These are phyloP conservation scores for Saccharata proteae DNA, from an alignment of 2,329 filamentous ascomycete species.

Conservation along the genomic window DNA sequence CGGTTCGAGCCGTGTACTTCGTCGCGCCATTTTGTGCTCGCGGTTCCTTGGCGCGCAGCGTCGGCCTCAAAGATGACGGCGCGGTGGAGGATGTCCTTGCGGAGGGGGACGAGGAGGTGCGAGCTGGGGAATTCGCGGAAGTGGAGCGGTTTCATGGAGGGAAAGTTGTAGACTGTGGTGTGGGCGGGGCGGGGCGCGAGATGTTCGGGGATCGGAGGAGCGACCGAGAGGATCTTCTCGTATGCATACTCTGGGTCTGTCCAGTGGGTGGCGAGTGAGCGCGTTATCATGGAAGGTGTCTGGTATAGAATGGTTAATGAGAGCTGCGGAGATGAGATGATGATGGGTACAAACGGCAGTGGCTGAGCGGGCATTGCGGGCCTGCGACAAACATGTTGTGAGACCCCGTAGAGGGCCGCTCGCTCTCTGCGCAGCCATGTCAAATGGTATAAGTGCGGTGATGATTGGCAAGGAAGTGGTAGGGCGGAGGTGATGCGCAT, in stretches of 20 bases:
- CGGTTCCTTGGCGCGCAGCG: constrained; percentile 74
- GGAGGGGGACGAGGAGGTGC: constrained; percentile 76
- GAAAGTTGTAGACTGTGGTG: constrained; percentile 82
- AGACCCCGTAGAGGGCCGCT: no score
- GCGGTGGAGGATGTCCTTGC: constrained; percentile 83
- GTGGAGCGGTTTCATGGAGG: constrained; percentile 68
- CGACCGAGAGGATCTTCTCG: no score
- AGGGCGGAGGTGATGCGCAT: no score
- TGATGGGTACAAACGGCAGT: no score
- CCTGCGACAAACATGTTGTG: no score
- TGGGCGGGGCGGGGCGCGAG: constrained; percentile 52
- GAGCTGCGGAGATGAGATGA: no score
- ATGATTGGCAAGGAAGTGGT: background rate
- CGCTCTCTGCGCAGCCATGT: no score
- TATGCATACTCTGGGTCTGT: no score
- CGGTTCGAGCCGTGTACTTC: constrained; percentile 74
- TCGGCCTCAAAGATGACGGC: constrained; percentile 91
- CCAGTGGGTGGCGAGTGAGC: constrained; percentile 18
- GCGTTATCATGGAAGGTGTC: constrained; percentile 10
- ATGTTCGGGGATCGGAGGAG: constrained; percentile 18
- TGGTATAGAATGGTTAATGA: no score
- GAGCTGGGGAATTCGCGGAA: constrained; percentile 69
- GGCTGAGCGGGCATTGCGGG: no score
- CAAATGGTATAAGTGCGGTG: no score
- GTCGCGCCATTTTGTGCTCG: constrained; percentile 40